Evolutionary conservation across 805 yeast species (phyloP).

Genomic region (Monosporozyma yasuniensis): DNA sequence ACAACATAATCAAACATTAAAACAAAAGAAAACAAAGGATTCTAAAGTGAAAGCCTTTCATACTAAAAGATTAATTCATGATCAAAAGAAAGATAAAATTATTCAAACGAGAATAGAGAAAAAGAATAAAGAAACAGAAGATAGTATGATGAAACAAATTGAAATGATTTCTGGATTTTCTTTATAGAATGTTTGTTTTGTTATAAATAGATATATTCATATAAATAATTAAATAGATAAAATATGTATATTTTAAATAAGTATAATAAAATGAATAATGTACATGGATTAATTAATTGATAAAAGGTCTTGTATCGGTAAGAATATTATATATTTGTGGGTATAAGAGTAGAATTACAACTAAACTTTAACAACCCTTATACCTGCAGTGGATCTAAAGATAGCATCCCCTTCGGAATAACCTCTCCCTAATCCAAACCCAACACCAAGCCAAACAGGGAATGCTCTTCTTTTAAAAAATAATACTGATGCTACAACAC

Average conservation of each 20-base stretch:
- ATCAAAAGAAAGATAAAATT: conserved; percentile 21
- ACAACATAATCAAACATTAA: background rate
- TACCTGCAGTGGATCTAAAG: conserved; percentile 75
- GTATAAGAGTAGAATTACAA: background rate
- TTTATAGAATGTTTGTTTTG: conserved; percentile 7
- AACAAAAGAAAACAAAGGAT: background rate
- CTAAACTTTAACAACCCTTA: conserved; percentile 65
- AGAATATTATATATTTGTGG: background rate
- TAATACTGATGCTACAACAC: conserved; percentile 85
- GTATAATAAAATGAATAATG: background rate
- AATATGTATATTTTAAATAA: background rate
- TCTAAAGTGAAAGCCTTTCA: conserved; percentile 11
- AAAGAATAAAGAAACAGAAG: conserved; percentile 22
- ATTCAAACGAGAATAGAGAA: conserved; percentile 13
- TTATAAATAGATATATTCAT: background rate
- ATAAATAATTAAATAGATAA: background rate
- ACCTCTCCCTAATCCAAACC: conserved; percentile 96
- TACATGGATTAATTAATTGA: background rate
- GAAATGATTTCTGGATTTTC: conserved; percentile 29
- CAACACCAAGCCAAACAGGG: conserved; percentile 97
- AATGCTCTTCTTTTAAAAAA: conserved; percentile 89
- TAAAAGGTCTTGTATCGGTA: too few relatives aligned
- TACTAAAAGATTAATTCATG: conserved; percentile 17
- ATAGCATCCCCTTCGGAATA: conserved; percentile 97
- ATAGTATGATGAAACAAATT: conserved; percentile 25